Evolutionary conservation across 352 stramenopile genomes (phyloP).

Genomic region (Phytophthora fragariaefolia): DNA sequence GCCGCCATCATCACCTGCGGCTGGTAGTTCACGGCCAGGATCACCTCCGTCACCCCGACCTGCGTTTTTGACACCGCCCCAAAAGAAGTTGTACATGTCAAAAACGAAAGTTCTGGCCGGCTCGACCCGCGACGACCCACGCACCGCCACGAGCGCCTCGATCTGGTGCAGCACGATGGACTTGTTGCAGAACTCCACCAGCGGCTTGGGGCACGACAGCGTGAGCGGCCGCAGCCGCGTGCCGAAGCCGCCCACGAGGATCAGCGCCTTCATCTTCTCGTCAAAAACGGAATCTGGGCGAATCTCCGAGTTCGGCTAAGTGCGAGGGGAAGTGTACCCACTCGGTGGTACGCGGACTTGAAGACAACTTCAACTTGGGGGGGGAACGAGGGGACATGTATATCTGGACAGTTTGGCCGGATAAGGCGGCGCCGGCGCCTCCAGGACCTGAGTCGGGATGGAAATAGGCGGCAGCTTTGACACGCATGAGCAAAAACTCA

Average conservation of each 20-base stretch:
- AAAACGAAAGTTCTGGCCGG: slow-evolving; percentile 2
- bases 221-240: slow-evolving; percentile 90
- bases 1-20: slow-evolving; percentile 88
- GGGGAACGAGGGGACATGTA: too few relatives aligned
- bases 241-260: slow-evolving; percentile 91
- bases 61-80: slow-evolving; percentile 20
- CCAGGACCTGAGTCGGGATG: slow-evolving; percentile 16
- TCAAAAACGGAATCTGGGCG: neutral
- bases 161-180: slow-evolving; percentile 92
- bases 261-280: slow-evolving; percentile 88
- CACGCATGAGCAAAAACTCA: neutral
- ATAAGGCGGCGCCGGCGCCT: neutral
- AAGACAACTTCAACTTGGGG: slow-evolving; percentile 9
- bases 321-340: neutral
- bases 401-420: neutral
- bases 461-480: slow-evolving; percentile 18
- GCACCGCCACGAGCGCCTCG: slow-evolving; percentile 81
- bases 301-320: neutral
- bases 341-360: neutral
- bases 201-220: slow-evolving; percentile 89
- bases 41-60: slow-evolving; percentile 90
- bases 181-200: slow-evolving; percentile 94
- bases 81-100: neutral
- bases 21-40: slow-evolving; percentile 92
- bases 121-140: neutral